Evolutionary conservation across 1,284 basidiomycete genomes (phyloP), one percentile per base, ranked within the genome.

Genomic region (Marasmius fiardii): DNA sequence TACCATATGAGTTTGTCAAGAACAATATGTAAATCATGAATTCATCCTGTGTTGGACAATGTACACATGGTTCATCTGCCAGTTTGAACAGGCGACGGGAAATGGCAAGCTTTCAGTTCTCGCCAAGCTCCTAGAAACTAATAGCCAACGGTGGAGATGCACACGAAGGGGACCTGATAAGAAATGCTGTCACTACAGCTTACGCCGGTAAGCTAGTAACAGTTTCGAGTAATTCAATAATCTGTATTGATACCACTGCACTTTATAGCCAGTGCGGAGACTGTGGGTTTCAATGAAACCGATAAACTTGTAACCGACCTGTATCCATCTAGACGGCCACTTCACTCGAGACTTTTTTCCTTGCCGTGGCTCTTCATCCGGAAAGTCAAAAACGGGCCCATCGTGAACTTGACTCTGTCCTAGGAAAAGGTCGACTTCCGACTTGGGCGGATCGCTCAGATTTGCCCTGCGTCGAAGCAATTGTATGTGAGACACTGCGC

Each of bases 401-500:
- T 20, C 44, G 35, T 20, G 45, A 59, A 12, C 23, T 59, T 4
- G 58, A 59, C 20, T 23, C 11, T 5, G 37, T 59, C 14, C 6
- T 59, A 18, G 54, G 54, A 10, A 39, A 1, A 18, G 51, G 49
- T 2, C 21, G 24, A 1, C 26, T 56, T 1, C 58, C 58, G 2
- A 47, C 24, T 5, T 35, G 43, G 33, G 47, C 43, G 14, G 54
- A 59, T 39, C 21, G 24, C 16, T 20, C 34, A 11, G 11, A 20
- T 1, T 26, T 59, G 18, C 58, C 54, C 1, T 59, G 51, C 43
- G 20, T 54, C n/a, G 47, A 49, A 20, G 47, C 47, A 23, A 33
- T 57, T 24, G 28, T 53, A 4, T 33, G 44, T 1, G 55, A 57
- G 26, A 54, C 43, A 24, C 39, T 51, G 16, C 43, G 56, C 23